Conservation (phyloP, 106 monocot genomes). For the Dioscorea zingiberensis region DNA sequence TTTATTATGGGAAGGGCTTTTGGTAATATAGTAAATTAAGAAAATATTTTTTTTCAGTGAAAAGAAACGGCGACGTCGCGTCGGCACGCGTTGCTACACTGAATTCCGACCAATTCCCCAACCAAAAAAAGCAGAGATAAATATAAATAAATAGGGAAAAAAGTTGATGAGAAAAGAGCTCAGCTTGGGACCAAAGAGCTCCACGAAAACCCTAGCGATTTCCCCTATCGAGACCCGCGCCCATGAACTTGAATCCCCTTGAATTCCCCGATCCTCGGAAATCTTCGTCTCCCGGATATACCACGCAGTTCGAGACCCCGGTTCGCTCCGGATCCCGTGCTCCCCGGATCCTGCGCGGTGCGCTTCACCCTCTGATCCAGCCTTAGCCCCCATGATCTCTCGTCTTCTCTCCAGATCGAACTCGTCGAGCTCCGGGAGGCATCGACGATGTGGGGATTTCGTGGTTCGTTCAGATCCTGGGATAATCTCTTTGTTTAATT, state of each 20-base stretch:
- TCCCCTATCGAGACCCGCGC: background rate
- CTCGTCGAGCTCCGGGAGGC: slow-evolving; percentile 2
- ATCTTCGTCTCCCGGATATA: background rate
- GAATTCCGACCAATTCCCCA: background rate
- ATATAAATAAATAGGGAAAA: background rate
- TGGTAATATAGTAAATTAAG: too few relatives aligned
- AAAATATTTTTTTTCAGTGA: too few relatives aligned
- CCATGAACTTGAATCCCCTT: slow-evolving; percentile 20
- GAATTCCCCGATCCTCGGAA: slow-evolving; percentile 1
- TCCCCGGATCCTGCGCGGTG: background rate
- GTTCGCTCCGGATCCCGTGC: background rate
- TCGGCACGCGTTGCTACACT: too few relatives aligned
- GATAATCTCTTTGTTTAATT: background rate
- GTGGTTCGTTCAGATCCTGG: background rate
- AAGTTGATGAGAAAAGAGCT: background rate
- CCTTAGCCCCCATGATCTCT: background rate
- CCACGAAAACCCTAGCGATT: slow-evolving; percentile 12
- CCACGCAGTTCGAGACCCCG: background rate
- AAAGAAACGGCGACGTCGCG: too few relatives aligned
- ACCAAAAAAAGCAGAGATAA: background rate
- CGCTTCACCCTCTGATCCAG: background rate
- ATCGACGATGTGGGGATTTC: slow-evolving; percentile 1
- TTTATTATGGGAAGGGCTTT: too few relatives aligned
- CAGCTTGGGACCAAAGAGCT: background rate
- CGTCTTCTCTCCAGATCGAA: background rate